Evolutionary conservation across 2,329 filamentous ascomycete species (phyloP), one percentile per base, ranked within the genome.

Genomic region (Fusarium protoensiforme): DNA sequence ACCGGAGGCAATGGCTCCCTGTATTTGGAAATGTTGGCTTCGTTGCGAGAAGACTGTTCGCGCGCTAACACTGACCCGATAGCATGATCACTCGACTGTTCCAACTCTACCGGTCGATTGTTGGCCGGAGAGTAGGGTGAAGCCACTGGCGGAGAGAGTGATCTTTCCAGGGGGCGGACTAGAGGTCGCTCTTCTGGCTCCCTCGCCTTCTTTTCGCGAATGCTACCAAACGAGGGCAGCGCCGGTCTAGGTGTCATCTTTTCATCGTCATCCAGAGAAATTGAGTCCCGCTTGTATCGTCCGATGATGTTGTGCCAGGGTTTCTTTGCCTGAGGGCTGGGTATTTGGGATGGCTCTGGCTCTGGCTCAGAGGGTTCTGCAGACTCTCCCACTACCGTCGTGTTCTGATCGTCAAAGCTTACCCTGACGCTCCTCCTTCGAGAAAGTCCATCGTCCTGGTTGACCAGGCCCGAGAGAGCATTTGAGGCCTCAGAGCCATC

Each of bases 361-460:
- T 85, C 85, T 2, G 80, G 73, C 51, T 84, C 80, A 3, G 80
- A 76, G 5, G 80, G 72, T 11, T 80, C 77, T 9, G 82, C 81
- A 11, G 86, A 81, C 60, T 90, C 85, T 8, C 87, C 88, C 24
- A 90, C 85, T 3, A 90, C 83, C 11, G 88, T 83, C 10, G 86
- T 88, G n/a, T 83, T 86, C 36, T 88, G 87, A 58, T 94, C 92
- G 71, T 94, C 92, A 78, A 95, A 98, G 82, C 94, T 98, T 54
- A 95, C 93, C 27, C 93, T 87, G 1, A 89, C 89, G 41, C 87
- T 88, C 81, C 92, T 94, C 82, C 91, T 94, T 67, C 89, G 85
- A 20, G 82, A 76, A 2, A 80, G 35, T 2, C 76, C 57, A 13
- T 89, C 87, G 3, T 86, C 84, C 8, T 78, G 77, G 6, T 61